Evolutionary conservation across 1,139 yeast species (phyloP), one percentile per base, ranked within the genome.

Genomic region (Suhomyces panamericanus): DNA sequence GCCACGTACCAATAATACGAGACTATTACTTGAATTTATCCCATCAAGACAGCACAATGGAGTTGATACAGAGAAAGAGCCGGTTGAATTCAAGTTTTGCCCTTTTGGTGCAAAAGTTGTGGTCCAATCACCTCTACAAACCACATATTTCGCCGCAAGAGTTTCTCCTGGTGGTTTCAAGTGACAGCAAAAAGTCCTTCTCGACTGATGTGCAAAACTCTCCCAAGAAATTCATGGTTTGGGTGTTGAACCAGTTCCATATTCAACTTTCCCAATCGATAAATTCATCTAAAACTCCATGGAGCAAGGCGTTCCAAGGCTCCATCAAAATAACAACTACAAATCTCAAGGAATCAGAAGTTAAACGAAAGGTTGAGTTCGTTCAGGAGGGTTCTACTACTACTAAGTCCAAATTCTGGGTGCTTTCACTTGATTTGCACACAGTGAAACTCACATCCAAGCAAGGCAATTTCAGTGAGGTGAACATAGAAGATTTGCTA

Each of bases 121-220:
- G 93, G 93, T 84, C 84, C 6, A 68, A 76, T 1, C 64, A 66
- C 35, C 67, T 86, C 20, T 82, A 81, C 59, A 77, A 77, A 49
- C 63, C 73, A 3, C 89, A 85, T 57, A 71, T 85, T 2, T 81
- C 93, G 0, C 85, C 90, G 0, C 85, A 80, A 54, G 88, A 83
- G 41, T 65, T 87, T 12, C 60, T 84, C 40, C 83, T 80, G 50
- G 66, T 64, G 44, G 62, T 84, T 2, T 63, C 77, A 1, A 53
- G 63, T 1, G 47, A 58, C 14, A 73, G 84, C 0, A 70, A 73
- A 39, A 75, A 73, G 47, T 58, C 62, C 35, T 78, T 77, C 54
- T 58, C 73, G 1, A 51, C 70, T 1, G 63, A 63, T 12, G 54
- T 54, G 10, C 69, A 69, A 38, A 57, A 62, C 3, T 78, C 80